A percentile compares a stretch with the other conserved stretches of the same genome.
Evolutionary conservation across 768 basidiomycete genomes (phyloP).

Genomic region (Leccinum incarnatum): DNA sequence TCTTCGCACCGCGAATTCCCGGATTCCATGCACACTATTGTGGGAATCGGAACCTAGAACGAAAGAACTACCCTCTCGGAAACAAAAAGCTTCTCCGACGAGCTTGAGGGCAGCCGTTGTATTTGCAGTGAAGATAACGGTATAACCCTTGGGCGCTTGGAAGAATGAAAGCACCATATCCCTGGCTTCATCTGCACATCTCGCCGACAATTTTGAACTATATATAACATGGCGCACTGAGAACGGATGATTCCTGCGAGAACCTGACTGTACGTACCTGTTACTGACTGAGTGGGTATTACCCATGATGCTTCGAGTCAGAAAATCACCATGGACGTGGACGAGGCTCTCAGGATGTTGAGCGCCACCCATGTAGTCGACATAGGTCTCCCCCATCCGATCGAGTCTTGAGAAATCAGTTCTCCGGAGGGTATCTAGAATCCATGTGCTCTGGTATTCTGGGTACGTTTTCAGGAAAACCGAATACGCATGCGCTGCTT

Average conservation of each 20-base stretch:
- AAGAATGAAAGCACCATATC: slow-evolving; percentile 74
- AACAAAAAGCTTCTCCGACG: slow-evolving; percentile 79
- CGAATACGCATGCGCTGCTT: slow-evolving; percentile 43
- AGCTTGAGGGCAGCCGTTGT: slow-evolving; percentile 78
- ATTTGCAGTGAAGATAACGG: slow-evolving; percentile 80
- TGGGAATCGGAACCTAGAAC: slow-evolving; percentile 78
- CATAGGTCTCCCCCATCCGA: slow-evolving; percentile 67
- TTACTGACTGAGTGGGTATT: slow-evolving; percentile 85
- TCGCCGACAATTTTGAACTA: slow-evolving; percentile 70
- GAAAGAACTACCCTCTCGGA: slow-evolving; percentile 52
- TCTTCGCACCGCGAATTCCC: slow-evolving; percentile 59
- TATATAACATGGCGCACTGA: not conserved
- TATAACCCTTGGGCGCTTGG: slow-evolving; percentile 69
- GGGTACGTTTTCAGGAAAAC: slow-evolving; percentile 44
- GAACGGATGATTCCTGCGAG: not conserved
- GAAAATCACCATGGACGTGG: slow-evolving; percentile 65
- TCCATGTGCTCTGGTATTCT: slow-evolving; percentile 69
- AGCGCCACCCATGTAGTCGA: slow-evolving; percentile 85
- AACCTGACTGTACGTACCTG: slow-evolving; percentile 52
- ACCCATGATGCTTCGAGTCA: slow-evolving; percentile 64
- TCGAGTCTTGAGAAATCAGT: slow-evolving; percentile 62
- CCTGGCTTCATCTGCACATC: slow-evolving; percentile 67
- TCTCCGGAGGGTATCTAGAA: slow-evolving; percentile 62
- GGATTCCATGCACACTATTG: slow-evolving; percentile 81
- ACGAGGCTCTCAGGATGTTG: slow-evolving; percentile 79